Percentiles rank a stretch among this genome's conserved stretches.
These are phyloP conservation scores for Litsea cubeba DNA, from an alignment of 164 flowering plant genomes.

Conservation along the genomic window DNA sequence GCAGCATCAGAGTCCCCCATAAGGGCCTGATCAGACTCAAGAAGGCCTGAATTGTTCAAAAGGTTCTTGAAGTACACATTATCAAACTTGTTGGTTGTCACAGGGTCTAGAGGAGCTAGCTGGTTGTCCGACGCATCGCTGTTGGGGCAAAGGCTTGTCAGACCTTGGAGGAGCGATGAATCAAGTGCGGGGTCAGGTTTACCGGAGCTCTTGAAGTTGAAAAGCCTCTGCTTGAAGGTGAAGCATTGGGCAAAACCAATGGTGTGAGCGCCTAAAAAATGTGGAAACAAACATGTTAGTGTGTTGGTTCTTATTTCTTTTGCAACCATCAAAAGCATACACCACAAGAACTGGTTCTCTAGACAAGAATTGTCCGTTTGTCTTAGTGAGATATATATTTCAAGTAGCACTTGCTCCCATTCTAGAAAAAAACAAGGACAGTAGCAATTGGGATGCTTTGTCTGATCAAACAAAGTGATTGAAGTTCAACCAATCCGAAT, in stretches of 20 bases:
- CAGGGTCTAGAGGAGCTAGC: conserved; percentile 53
- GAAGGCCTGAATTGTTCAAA: conserved; percentile 46
- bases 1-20: conserved; percentile 38
- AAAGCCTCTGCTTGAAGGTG: conserved; percentile 67
- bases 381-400: too few relatives aligned
- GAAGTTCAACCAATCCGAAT: too few relatives aligned
- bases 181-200: conserved; percentile 60
- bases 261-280: conserved; percentile 64
- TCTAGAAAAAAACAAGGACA: too few relatives aligned
- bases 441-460: too few relatives aligned
- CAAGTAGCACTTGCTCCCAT: too few relatives aligned
- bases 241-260: conserved; percentile 68
- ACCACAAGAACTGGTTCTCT: too few relatives aligned
- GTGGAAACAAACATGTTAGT: background rate
- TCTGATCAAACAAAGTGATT: too few relatives aligned
- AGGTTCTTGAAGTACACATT: conserved; percentile 51
- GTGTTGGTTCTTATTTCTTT: too few relatives aligned
- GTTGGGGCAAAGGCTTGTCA: conserved; percentile 51
- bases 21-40: conserved; percentile 70
- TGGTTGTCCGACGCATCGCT: conserved; percentile 31
- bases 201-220: conserved; percentile 50
- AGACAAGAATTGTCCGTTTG: too few relatives aligned
- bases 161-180: conserved; percentile 32
- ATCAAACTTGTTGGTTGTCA: conserved; percentile 44
- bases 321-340: too few relatives aligned